phyloP scores from a whole-genome alignment of 129 eudicot species.

The Daucus carota region DH1_v3.0 NC_030383.2:2620001-2620500 shows the following conservation, averaged over 20 bases:
- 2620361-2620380: not conserved
- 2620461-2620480: not conserved
- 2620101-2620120: not conserved
- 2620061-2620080: not conserved
- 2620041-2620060: not conserved
- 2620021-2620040: not conserved
- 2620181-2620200: not conserved
- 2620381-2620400: not conserved
- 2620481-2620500: too few species aligned
- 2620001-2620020: not conserved
- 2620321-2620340: not conserved
- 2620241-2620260: not conserved
- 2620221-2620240: slow-evolving; percentile 6
- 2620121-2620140: not conserved
- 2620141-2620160: not conserved
- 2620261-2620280: not conserved
- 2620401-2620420: not conserved
- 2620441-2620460: not conserved
- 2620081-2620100: not conserved
- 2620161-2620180: not conserved
- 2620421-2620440: not conserved
- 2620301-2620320: not conserved
- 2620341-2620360: not conserved
- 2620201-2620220: not conserved
- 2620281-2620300: not conserved